Evolutionary conservation across 2,329 filamentous ascomycete genomes (phyloP).

Genomic region (Onygena corvina): DNA sequence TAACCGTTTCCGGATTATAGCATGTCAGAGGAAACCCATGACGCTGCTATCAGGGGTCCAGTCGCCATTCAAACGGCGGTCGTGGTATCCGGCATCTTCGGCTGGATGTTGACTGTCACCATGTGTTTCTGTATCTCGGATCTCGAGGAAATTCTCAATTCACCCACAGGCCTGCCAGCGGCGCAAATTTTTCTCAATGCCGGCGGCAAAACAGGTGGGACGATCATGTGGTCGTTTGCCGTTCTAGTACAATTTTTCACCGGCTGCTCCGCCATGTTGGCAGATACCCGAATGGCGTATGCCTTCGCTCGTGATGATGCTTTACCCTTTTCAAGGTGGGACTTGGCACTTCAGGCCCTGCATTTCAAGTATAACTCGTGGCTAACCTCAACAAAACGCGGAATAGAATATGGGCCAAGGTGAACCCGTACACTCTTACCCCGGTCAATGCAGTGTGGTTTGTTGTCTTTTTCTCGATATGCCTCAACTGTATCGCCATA

Average conservation of each 20-base stretch:
- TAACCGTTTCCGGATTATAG: constrained; percentile 22
- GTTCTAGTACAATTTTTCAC: constrained; percentile 56
- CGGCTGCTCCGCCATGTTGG: constrained; percentile 51
- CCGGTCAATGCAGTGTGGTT: constrained; percentile 54
- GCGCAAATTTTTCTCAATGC: constrained; percentile 51
- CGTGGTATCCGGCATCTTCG: constrained; percentile 47
- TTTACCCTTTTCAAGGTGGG: constrained; percentile 47
- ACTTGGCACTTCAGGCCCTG: constrained; percentile 6
- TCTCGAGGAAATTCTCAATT: constrained; percentile 43
- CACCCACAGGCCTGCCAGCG: constrained; percentile 49
- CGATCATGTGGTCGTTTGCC: constrained; percentile 49
- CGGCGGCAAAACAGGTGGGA: constrained; percentile 45
- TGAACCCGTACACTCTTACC: constrained; percentile 45
- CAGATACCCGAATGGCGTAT: constrained; percentile 51
- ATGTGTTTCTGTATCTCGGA: constrained; percentile 53
- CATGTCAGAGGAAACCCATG: constrained; percentile 56
- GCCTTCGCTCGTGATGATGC: constrained; percentile 50
- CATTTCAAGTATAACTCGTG: neutral
- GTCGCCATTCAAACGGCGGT: constrained; percentile 48
- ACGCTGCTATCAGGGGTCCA: constrained; percentile 49
- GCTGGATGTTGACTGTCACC: constrained; percentile 52
- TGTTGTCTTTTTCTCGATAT: constrained; percentile 45
- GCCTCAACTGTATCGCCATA: constrained; percentile 40
- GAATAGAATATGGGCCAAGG: constrained; percentile 41
- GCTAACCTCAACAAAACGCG: constrained; percentile 6